These are phyloP conservation scores for Camelina hispida DNA, from an alignment of 345 rosid species.

Conservation along the genomic window DNA sequence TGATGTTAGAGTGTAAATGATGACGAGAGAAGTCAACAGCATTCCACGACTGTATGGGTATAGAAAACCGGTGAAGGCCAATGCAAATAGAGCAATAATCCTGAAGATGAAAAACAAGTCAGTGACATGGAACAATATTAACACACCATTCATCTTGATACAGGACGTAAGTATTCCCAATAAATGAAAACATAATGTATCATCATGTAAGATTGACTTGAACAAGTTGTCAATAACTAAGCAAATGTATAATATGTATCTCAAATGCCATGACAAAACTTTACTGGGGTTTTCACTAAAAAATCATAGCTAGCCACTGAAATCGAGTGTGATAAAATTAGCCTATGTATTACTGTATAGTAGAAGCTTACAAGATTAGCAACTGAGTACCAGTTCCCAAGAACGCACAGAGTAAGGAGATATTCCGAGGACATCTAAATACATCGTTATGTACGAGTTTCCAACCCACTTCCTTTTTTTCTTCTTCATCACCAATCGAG, in stretches of 20 bases:
- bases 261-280: not conserved
- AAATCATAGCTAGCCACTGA: no score
- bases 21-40: slow-evolving; percentile 61
- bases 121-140: not conserved
- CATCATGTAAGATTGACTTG: not conserved
- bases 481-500: slow-evolving; percentile 75
- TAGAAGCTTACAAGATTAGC: slow-evolving; percentile 66
- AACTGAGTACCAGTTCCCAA: slow-evolving; percentile 83
- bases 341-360: no score
- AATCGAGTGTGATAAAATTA: no score
- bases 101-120: slow-evolving; percentile 48
- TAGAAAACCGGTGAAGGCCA: slow-evolving; percentile 65
- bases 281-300: no score
- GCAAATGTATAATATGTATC: not conserved
- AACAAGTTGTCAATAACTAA: not conserved
- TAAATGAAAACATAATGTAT: not conserved
- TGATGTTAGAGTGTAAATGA: slow-evolving; percentile 64
- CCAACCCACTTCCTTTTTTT: slow-evolving; percentile 79
- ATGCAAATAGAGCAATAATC: slow-evolving; percentile 57
- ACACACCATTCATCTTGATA: not conserved
- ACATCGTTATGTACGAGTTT: slow-evolving; percentile 79
- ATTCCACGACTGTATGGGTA: slow-evolving; percentile 78
- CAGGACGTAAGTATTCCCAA: not conserved
- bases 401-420: slow-evolving; percentile 73
- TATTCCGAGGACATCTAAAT: slow-evolving; percentile 64